A percentile compares a stretch with the other conserved stretches of the same genome.
These are phyloP conservation scores for Phaseolus lunatus DNA, from an alignment of 306 rosid genomes.

Conservation along the genomic window DNA sequence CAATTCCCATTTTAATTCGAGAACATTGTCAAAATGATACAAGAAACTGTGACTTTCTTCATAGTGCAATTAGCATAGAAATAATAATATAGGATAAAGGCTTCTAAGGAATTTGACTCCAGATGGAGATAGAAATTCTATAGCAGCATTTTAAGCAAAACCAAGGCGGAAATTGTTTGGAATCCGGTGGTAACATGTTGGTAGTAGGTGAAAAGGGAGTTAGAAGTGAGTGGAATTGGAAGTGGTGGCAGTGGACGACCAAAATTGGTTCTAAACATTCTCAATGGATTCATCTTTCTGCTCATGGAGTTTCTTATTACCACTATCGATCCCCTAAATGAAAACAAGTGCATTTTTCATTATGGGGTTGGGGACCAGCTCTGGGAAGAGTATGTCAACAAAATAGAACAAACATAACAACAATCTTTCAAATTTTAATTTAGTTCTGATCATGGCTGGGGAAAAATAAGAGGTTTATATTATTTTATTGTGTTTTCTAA, in stretches of 20 bases:
- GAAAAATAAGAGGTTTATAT: neutral
- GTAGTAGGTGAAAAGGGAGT: slow-evolving; percentile 18
- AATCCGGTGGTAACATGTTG: no score
- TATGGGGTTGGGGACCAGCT: slow-evolving; percentile 42
- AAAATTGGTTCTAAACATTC: neutral
- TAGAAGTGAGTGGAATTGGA: slow-evolving; percentile 37
- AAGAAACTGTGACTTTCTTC: neutral
- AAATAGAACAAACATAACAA: no score
- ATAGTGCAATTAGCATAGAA: neutral
- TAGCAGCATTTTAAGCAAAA: no score
- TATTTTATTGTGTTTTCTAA: neutral
- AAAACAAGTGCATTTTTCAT: slow-evolving; percentile 7
- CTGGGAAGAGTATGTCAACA: no score
- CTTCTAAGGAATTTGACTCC: no score
- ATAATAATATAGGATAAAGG: neutral
- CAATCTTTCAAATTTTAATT: no score
- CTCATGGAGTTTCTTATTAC: neutral
- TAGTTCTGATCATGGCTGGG: no score
- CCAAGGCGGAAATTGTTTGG: no score
- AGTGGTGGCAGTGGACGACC: neutral
- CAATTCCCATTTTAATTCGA: neutral
- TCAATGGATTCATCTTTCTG: neutral
- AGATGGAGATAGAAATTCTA: no score
- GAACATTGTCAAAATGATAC: neutral
- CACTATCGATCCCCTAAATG: neutral